Base-by-base conservation (phyloP, 2,329 filamentous ascomycete species). In the Pseudodiploospora longispora region DNA sequence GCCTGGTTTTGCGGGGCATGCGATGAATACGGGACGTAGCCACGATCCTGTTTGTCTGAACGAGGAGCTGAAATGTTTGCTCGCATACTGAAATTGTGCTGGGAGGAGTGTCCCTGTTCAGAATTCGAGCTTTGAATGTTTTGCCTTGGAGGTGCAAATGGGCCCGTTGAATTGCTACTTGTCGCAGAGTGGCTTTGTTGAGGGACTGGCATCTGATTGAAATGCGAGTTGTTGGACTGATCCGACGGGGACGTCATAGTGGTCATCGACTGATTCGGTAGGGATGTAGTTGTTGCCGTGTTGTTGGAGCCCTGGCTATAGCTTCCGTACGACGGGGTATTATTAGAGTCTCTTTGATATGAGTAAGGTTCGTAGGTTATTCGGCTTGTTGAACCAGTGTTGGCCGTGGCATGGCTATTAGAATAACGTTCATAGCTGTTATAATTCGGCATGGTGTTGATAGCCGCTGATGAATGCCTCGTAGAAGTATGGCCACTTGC, bases 281-380 rank as follows among this genome's bases (percentile, higher is more conserved):
- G 43, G 10, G 41, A 31, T 27, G 55, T 39, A 6, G 42, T 34
- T 29, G 42, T 30, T 27, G 43, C 51, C 2, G 58, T 39, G 10
- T 55, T 48, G 9, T 55, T 47, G 19, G 49, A 55, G 32, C 55
- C 61, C 43, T 68, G 69, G 10, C 42, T 10, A 28, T 51, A 48
- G 36, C 50, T 51, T 37, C 38, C 31, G 10, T 58, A 56, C 4
- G 57, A 32, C 7, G 47, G 36, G 3, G 49, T 47, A 2, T 50
- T 31, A 1, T 50, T 40, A 0, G 50, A 44, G 28, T 42, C 50
- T 29, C 44, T 54, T n/a, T 49, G 55, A n/a, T 58, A 61, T n/a
- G 58, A 49, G 43, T 62, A 59, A 7, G 65, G 59, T 38, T 70
- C 50, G 48, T 64, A 55, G 6, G 50, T 50, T 9, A 58, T 52